Evolutionary conservation across 2,329 filamentous ascomycete genomes (phyloP).

Genomic region (Huntiella savannae): DNA sequence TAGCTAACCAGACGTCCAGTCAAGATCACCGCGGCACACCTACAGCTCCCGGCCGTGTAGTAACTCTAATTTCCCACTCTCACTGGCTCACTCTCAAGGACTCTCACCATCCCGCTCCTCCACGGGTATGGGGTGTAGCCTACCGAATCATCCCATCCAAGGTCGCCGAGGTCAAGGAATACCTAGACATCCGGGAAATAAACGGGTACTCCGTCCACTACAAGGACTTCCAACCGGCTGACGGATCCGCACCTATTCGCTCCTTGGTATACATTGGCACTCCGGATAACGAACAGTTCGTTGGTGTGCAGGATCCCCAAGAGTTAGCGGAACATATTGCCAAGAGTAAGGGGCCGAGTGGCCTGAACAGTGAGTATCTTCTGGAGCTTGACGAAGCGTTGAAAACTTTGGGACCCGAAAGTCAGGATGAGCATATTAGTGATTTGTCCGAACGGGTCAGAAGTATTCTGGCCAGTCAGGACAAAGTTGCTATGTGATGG

Average conservation of each 20-base stretch:
- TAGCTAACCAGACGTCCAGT: slow-evolving; percentile 26
- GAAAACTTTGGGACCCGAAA: slow-evolving; percentile 51
- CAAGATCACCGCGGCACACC: slow-evolving; percentile 91
- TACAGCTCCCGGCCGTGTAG: slow-evolving; percentile 70
- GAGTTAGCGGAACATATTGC: slow-evolving; percentile 65
- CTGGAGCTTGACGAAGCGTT: slow-evolving; percentile 62
- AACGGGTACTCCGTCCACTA: slow-evolving; percentile 94
- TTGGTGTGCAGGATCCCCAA: slow-evolving; percentile 64
- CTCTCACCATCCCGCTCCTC: slow-evolving; percentile 38
- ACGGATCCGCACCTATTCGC: slow-evolving; percentile 23
- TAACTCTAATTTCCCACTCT: slow-evolving; percentile 69
- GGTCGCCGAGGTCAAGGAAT: slow-evolving; percentile 65
- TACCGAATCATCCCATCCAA: slow-evolving; percentile 60
- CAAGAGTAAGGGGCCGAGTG: slow-evolving; percentile 60
- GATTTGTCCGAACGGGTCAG: slow-evolving; percentile 61
- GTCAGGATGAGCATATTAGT: slow-evolving; percentile 64
- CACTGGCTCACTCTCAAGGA: slow-evolving; percentile 69
- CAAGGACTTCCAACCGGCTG: slow-evolving; percentile 54
- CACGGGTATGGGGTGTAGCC: slow-evolving; percentile 75
- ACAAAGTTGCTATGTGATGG: not conserved
- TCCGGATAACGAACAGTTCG: slow-evolving; percentile 81
- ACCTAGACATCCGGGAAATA: slow-evolving; percentile 91
- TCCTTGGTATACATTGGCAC: slow-evolving; percentile 85
- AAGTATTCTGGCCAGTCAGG: slow-evolving; percentile 25
- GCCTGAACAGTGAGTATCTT: slow-evolving; percentile 78